A percentile compares a stretch with the other conserved stretches of the same genome.
Conservation (phyloP, 495 filamentous ascomycete genomes). For the Physcia stellaris region DNA sequence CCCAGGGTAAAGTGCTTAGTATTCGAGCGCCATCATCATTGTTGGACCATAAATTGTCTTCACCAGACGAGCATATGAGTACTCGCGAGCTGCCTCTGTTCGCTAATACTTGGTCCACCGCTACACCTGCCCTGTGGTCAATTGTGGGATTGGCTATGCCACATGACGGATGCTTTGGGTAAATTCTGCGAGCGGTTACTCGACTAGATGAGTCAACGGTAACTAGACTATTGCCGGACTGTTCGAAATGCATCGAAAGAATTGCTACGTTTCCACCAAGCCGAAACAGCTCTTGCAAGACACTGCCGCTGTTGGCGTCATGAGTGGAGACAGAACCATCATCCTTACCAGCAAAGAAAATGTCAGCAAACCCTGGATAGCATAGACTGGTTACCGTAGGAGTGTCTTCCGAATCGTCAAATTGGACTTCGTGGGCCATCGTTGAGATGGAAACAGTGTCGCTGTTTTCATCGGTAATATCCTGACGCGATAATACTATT, state of each 20-base stretch:
- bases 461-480: conserved; percentile 13
- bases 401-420: conserved; percentile 4
- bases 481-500: conserved; percentile 9
- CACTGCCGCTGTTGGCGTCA: background rate
- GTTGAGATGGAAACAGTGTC: conserved; percentile 13
- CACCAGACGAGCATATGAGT: background rate
- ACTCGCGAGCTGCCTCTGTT: background rate
- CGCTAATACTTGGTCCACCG: background rate
- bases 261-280: background rate
- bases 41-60: background rate
- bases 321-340: background rate
- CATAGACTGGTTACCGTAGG: conserved; percentile 4
- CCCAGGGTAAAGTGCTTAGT: background rate
- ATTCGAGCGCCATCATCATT: background rate
- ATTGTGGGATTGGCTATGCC: background rate
- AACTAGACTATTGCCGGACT: background rate
- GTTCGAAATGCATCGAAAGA: background rate
- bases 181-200: background rate
- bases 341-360: background rate
- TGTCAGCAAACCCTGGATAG: background rate
- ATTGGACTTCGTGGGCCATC: conserved; percentile 3
- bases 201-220: background rate
- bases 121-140: background rate
- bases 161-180: background rate
- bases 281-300: background rate